Conservation (phyloP, 2,329 filamentous ascomycete genomes). For the Pseudogymnoascus sp. region DNA sequence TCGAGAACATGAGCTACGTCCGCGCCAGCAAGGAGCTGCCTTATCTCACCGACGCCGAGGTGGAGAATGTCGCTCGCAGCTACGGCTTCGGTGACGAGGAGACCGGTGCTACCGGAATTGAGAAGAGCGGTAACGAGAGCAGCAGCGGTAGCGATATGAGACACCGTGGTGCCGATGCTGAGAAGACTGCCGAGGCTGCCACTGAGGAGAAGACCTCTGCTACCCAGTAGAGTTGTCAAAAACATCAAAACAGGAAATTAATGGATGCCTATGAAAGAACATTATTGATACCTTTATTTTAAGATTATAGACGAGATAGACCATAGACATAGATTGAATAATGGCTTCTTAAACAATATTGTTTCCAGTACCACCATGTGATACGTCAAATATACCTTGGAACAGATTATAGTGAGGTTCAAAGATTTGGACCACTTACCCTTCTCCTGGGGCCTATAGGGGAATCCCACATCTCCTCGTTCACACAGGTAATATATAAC, state of each 20-base stretch:
- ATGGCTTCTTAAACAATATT: conserved; percentile 1
- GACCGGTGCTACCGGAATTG: not conserved
- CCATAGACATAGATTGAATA: conserved; percentile 7
- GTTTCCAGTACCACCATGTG: not conserved
- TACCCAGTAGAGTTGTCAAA: not conserved
- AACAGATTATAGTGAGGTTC: not conserved
- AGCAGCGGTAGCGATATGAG: not conserved
- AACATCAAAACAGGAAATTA: not conserved
- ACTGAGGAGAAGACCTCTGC: not conserved
- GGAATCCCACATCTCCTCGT: no score
- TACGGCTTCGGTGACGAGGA: conserved; percentile 14
- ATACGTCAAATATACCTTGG: not conserved
- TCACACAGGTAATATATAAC: no score
- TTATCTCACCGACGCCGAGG: conserved; percentile 43
- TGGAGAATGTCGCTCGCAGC: conserved; percentile 36
- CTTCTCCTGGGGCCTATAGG: no score
- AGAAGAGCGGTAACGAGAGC: conserved; percentile 1
- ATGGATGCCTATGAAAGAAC: not conserved
- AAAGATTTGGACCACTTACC: not conserved
- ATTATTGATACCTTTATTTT: not conserved
- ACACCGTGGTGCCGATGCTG: not conserved
- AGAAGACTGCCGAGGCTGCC: not conserved
- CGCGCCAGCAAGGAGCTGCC: conserved; percentile 52
- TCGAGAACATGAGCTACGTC: conserved; percentile 56
- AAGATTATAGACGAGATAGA: conserved; percentile 7